These are phyloP conservation scores for Chenopodium suecicum DNA, from an alignment of 148 eudicot species.

Conservation along the genomic window DNA sequence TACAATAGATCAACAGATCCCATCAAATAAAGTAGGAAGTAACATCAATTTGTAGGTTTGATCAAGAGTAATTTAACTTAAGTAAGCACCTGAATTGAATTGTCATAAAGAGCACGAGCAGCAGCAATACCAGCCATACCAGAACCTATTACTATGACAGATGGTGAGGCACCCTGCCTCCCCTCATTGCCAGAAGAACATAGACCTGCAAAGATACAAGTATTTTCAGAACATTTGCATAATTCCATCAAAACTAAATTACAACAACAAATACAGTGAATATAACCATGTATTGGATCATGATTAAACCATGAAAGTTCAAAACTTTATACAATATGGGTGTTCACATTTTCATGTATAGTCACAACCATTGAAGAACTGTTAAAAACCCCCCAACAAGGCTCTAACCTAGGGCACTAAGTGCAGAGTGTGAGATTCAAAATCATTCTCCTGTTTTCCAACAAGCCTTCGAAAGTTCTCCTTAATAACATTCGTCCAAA, in stretches of 20 bases:
- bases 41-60: not conserved
- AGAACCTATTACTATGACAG: constrained; percentile 85
- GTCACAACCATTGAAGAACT: not conserved
- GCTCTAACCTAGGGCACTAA: not conserved
- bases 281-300: not conserved
- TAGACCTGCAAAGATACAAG: constrained; percentile 46
- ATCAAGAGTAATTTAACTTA: not conserved
- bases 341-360: not conserved
- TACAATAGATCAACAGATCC: not conserved
- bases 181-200: constrained; percentile 50
- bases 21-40: not conserved
- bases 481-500: not conserved
- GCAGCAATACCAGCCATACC: constrained; percentile 95
- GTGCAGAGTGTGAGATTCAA: not conserved
- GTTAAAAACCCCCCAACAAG: not conserved
- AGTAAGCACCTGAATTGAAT: constrained; percentile 74
- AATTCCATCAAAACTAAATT: not conserved
- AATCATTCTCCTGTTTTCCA: not conserved
- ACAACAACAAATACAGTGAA: not conserved
- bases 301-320: not conserved
- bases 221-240: not conserved
- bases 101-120: constrained; percentile 90
- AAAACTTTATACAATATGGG: not conserved
- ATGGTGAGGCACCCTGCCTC: constrained; percentile 55
- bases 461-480: not conserved